Base-by-base conservation (phyloP, 345 rosid genomes). In the Salix arbutifolia region DNA sequence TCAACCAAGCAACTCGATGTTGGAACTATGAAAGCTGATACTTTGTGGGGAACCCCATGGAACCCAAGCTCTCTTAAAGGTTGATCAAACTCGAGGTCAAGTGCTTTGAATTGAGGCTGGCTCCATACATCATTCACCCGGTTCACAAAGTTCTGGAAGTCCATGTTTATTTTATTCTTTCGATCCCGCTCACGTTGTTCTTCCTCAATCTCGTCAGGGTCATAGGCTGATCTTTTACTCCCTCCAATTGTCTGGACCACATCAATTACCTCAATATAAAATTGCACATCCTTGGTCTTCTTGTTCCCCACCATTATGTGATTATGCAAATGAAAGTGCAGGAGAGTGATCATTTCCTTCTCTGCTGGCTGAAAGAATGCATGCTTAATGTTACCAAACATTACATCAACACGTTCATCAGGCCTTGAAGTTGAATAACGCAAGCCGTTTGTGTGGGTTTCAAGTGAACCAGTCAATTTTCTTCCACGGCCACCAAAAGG, bases 51-150 rank as follows among this genome's bases (percentile, higher is more conserved):
- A 33, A 96, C 99, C 56, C 99, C 99, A 79, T 85, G 91, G 89
- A 96, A 96, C 64, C 99, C 99, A 30, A 93, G 94, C 82, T 93
- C 97, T 80, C 97, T 89, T 74, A 90, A 72, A 48, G 98, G 98
- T 79, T 93, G 99, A 84, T 96, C 99, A 84, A 96, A 96, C 85
- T 96, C 98, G 26, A 96, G 97, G 83, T 93, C 99, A 70, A 91
- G 82, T 40, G 83, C 87, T 50, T 77, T 87, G 77, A 93, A 90
- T 77, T 93, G 96, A 8, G 96, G 91, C 74, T 91, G 98, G 35
- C 90, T 87, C 98, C 99, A 95, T 46, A 91, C 78, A 72, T 91
- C 99, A 61, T 92, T 96, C 38, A 91, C 93, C 75, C 94, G 84
- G 79, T 85, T 93, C 71, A 90, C 98, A 82, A 93, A 96, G 85